Evolutionary conservation across 176 grass and related monocot species (phyloP).

Genomic region (Echinochloa phyllopogon): DNA sequence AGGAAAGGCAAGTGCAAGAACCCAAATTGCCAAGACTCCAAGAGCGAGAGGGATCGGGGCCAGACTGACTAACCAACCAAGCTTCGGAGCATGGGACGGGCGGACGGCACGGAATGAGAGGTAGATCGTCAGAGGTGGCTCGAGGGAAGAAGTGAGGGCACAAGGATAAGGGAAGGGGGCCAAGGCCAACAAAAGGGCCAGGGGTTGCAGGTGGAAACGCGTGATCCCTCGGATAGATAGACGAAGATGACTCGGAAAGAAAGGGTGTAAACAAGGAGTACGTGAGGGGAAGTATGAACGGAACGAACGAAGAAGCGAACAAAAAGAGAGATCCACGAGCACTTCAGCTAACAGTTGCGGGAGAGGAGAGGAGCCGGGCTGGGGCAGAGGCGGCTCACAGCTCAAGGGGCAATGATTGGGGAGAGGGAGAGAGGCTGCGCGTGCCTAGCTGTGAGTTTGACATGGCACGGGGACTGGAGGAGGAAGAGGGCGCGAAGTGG

Average conservation of each 20-base stretch:
- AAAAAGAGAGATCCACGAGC: constrained; percentile 37
- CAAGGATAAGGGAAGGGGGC: background rate
- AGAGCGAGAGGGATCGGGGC: background rate
- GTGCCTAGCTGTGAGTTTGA: background rate
- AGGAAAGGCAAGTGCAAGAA: background rate
- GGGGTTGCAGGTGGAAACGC: background rate
- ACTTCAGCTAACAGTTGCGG: background rate
- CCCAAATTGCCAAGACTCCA: background rate
- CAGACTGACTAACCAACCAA: background rate
- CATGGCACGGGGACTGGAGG: background rate
- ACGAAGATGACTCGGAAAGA: background rate
- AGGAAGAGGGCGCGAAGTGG: constrained; percentile 46
- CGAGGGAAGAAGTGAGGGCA: background rate
- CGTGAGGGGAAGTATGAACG: constrained; percentile 40
- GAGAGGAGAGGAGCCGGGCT: background rate
- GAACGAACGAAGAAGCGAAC: background rate
- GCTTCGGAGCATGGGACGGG: background rate
- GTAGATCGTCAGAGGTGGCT: background rate
- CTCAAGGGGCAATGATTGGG: constrained; percentile 33
- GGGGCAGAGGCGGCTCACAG: background rate
- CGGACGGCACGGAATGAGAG: no score
- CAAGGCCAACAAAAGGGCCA: background rate
- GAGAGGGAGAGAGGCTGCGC: background rate
- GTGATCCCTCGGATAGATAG: background rate
- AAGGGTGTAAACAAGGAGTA: background rate